Base-by-base conservation (phyloP, 108 stramenopile genomes). In the Parmales sp. region DNA sequence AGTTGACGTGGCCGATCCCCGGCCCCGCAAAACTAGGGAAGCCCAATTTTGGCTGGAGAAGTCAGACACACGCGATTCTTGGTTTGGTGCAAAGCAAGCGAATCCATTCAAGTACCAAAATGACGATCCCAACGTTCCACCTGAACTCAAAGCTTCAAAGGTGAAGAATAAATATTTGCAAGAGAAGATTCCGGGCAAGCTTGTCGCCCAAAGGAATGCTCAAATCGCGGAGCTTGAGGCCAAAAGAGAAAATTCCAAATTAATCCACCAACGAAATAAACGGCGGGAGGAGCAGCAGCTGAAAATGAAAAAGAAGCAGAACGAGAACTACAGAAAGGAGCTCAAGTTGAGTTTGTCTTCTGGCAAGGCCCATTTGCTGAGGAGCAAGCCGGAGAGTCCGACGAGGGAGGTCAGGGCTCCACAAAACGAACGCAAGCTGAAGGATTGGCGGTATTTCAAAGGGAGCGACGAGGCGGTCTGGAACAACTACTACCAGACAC, bases 11-110 rank as follows among this genome's bases (percentile, higher is more conserved):
- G n/a, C n/a, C n/a, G n/a, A n/a, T n/a, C n/a, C n/a, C n/a, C n/a
- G n/a, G n/a, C n/a, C n/a, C n/a, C n/a, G n/a, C n/a, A n/a, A n/a
- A n/a, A n/a, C n/a, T n/a, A n/a, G n/a, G n/a, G n/a, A n/a, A n/a
- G 31, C 13, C 4, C 54, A 60, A 16, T 60, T 60, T 60, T 60
- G 54, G 54, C 54, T 60, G 3, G 54, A 60, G 54, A 28, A 60
- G 54, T 34, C 31, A 7, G 54, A 60, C 54, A 60, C 54, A 1
- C 8, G 54, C n/a, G 54, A 60, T 29, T 26, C 26, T 16, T 60
- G 54, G 54, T 60, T 60, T 29, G 54, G 54, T 1, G 36, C 36
- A 34, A 34, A 20, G 29, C 2, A 60, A 16, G 54, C 54, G 2
- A 60, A 60, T 6, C 5, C 28, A 4, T 16, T 13, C 31, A 60